phyloP scores from a whole-genome alignment of 129 eudicot genomes.

The Artemisia tridentata region DNA sequence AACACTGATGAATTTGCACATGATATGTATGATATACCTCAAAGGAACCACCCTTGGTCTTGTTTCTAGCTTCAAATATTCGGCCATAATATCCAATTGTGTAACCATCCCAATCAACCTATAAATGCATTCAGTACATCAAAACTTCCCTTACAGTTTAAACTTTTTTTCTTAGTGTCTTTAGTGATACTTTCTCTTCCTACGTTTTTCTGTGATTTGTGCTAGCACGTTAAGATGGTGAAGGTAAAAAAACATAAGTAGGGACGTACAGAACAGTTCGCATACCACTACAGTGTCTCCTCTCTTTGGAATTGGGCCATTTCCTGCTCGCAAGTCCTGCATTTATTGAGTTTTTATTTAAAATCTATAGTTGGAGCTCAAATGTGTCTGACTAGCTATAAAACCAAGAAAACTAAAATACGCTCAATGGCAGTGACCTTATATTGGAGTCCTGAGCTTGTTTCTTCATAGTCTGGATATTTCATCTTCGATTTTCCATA shows the following conservation, averaged over 20 bases:
- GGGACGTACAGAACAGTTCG: constrained; percentile 27
- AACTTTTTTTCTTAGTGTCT: background rate
- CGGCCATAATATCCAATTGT: constrained; percentile 98
- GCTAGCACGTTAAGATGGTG: background rate
- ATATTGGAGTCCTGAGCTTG: constrained; percentile 93
- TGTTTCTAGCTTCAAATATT: constrained; percentile 98
- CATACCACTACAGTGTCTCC: constrained; percentile 96
- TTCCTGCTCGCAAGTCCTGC: constrained; percentile 87
- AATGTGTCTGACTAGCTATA: constrained; percentile 8
- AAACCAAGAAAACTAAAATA: background rate
- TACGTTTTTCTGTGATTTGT: background rate
- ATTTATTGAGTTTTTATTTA: constrained; percentile 29
- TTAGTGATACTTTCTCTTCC: background rate
- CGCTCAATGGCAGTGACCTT: constrained; percentile 52
- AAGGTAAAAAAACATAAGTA: constrained; percentile 11
- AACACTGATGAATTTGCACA: background rate
- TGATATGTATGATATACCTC: constrained; percentile 56
- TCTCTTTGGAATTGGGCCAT: constrained; percentile 65
- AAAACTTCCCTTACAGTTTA: constrained; percentile 3
- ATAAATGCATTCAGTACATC: constrained; percentile 24
- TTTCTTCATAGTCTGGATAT: constrained; percentile 83
- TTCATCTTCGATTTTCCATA: constrained; percentile 97
- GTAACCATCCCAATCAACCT: constrained; percentile 99
- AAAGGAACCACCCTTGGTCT: constrained; percentile 97
- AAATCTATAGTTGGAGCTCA: constrained; percentile 1